Base-by-base conservation (phyloP, 257 asterid species). In the Plantago elongata region DNA sequence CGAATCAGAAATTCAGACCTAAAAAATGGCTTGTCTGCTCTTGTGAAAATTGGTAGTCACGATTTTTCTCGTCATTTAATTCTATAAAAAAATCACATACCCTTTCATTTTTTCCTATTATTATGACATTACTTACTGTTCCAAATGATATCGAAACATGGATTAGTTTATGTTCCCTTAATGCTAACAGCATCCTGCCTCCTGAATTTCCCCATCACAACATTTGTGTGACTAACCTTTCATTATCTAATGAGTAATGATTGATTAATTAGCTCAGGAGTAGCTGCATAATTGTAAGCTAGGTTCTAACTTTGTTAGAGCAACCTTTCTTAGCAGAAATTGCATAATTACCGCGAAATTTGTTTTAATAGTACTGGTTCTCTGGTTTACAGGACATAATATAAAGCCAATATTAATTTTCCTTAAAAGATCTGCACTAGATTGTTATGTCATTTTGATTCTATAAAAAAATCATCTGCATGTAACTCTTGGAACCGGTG, bases 201-300 rank as follows among this genome's bases (percentile, higher is more conserved):
- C 48, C 51, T 47, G 59, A 66, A 22, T 58, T 73, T 71, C 61
- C 34, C 45, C 60, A 37, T 68, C 87, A 78, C 84, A 67, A 11
- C 67, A 69, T 66, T 66, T 76, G 85, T 69, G 74, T 78, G 90
- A 78, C 9, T 54, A 67, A 74, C 77, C 75, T 74, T 77, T 61
- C 48, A 54, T 18, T 18, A 9, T 45, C 67, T 66, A 75, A 80
- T 83, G 64, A n/a, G n/a, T n/a, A n/a, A n/a, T n/a, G n/a, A n/a
- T n/a, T n/a, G n/a, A 83, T 75, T 80, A 79, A 67, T 67, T 54
- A 30, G 45, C 51, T 64, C 9, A 46, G 17, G 57, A 29, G 29
- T 8, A 56, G 61, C 61, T 5, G 57, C 54, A 62, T 34, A 30
- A 18, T 47, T 49, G 38, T 14, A 11, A 66, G 61, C 49, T 11